Evolutionary conservation across 495 filamentous ascomycete species (phyloP).

Genomic region (Cercophora newfieldiana): DNA sequence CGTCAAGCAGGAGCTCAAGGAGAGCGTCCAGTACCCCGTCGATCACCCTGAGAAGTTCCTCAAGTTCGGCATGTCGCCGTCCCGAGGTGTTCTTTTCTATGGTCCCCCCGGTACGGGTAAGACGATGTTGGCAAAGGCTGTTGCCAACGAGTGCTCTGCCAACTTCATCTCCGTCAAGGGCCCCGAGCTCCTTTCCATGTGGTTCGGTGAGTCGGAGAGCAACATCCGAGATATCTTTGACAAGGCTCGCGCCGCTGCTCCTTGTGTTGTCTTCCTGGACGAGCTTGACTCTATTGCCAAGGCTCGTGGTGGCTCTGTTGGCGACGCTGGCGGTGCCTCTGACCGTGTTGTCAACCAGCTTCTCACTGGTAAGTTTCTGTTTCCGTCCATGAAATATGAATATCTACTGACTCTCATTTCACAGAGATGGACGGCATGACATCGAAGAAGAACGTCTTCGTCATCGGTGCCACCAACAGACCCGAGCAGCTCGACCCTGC

Average conservation of each 20-base stretch:
- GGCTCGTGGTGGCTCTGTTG: slow-evolving; percentile 95
- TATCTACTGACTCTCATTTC: slow-evolving; percentile 42
- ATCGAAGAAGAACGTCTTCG: slow-evolving; percentile 99
- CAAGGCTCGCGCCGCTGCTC: slow-evolving; percentile 97
- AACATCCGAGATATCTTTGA: slow-evolving; percentile 99
- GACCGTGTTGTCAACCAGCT: slow-evolving; percentile 99
- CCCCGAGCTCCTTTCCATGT: slow-evolving; percentile 97
- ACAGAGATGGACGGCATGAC: slow-evolving; percentile 99
- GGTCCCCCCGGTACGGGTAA: slow-evolving; percentile 99
- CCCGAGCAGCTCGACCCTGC: slow-evolving; percentile 98
- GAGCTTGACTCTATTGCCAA: slow-evolving; percentile 99
- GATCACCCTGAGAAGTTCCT: slow-evolving; percentile 99
- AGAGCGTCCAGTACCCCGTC: slow-evolving; percentile 98
- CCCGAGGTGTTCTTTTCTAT: slow-evolving; percentile 97
- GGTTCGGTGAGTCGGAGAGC: slow-evolving; percentile 99
- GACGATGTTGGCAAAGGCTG: slow-evolving; percentile 97
- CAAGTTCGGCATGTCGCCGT: slow-evolving; percentile 98
- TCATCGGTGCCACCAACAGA: slow-evolving; percentile 98
- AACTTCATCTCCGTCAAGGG: slow-evolving; percentile 99
- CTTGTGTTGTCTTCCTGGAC: slow-evolving; percentile 98
- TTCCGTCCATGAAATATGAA: background rate
- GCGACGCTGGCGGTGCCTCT: slow-evolving; percentile 96
- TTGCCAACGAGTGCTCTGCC: slow-evolving; percentile 97
- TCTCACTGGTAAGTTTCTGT: slow-evolving; percentile 74
- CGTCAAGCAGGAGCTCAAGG: slow-evolving; percentile 99